Percentiles rank a stretch among this genome's conserved stretches.
Evolutionary conservation across 768 basidiomycete genomes (phyloP).

Genomic region (Leucocoprinus sp.): DNA sequence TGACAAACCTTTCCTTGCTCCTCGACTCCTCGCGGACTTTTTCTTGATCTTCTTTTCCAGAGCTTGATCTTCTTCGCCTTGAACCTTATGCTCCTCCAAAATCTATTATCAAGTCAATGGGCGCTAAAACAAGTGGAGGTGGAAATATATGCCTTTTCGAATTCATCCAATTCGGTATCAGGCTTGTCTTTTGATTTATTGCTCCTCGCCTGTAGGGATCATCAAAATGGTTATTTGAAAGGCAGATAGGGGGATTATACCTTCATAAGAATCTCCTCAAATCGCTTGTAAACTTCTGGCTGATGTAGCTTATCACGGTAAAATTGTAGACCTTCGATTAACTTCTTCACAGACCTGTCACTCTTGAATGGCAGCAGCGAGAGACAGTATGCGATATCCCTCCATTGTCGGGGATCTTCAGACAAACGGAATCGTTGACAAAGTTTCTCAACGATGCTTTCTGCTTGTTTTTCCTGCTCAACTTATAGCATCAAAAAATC

Average conservation of each 20-base stretch:
- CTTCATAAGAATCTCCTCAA: conserved; percentile 89
- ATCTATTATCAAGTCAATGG: conserved; percentile 41
- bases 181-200: conserved; percentile 93
- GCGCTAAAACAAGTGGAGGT: neutral
- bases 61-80: conserved; percentile 89
- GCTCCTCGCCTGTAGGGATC: conserved; percentile 51
- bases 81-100: conserved; percentile 69
- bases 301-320: conserved; percentile 98
- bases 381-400: conserved; percentile 93
- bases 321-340: conserved; percentile 85
- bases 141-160: conserved; percentile 57
- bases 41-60: conserved; percentile 80
- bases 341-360: conserved; percentile 91
- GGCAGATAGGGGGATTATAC: conserved; percentile 27
- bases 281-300: conserved; percentile 65
- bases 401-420: conserved; percentile 90
- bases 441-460: conserved; percentile 93
- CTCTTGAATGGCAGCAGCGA: conserved; percentile 95
- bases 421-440: conserved; percentile 91
- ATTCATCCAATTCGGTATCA: conserved; percentile 90
- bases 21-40: conserved; percentile 69
- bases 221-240: neutral
- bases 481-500: neutral
- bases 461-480: conserved; percentile 90
- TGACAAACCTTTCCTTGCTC: conserved; percentile 36